Base-by-base conservation (phyloP, 345 rosid species). In the Diplotaxis tenuifolia region DNA sequence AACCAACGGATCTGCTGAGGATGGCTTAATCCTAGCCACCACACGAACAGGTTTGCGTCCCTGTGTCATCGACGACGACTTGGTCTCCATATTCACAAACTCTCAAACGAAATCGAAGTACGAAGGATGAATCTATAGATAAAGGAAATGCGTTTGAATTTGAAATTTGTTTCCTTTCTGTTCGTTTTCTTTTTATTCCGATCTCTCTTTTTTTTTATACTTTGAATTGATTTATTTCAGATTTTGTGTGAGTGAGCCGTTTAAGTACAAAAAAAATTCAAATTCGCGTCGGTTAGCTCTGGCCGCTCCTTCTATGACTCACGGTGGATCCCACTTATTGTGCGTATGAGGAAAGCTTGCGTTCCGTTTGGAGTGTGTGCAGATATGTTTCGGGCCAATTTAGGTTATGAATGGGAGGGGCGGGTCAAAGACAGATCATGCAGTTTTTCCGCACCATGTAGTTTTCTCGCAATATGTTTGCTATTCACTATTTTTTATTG, bases 1-100 rank as follows among this genome's bases (percentile, higher is more conserved):
- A 45, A 64, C 80, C 28, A 25, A 1, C 11, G 40, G 80, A 70
- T 82, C 82, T 38, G 76, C 54, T 7, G 68, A 73, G 1, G 83
- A 75, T 2, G 83, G 75, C 66, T 81, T 78, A 72, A 92, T 76
- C 77, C 85, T 92, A 25, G 92, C 96, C 11, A 88, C 78, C 52
- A 89, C 86, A 9, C 96, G 86, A 10, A 82, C 72, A 7, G 40
- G 6, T n/a, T 71, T 71, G 18, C 31, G 75, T 10, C 65, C 70
- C 29, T 25, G 45, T n/a, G n/a, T n/a, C n/a, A 73, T 62, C 58
- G 9, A 36, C 50, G 50, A 16, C 64, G 55, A 11, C 10, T 49
- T 77, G 20, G 22, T 58, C 55, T 77, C 80, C 76, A 59, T 76
- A 31, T 4, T 55, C 40, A 9, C 65, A 32, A 27, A 27, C n/a